A percentile compares a stretch with the other conserved stretches of the same genome.
These are phyloP conservation scores for Solanum rostratum DNA, from an alignment of 257 asterid species.

Conservation along the genomic window DNA sequence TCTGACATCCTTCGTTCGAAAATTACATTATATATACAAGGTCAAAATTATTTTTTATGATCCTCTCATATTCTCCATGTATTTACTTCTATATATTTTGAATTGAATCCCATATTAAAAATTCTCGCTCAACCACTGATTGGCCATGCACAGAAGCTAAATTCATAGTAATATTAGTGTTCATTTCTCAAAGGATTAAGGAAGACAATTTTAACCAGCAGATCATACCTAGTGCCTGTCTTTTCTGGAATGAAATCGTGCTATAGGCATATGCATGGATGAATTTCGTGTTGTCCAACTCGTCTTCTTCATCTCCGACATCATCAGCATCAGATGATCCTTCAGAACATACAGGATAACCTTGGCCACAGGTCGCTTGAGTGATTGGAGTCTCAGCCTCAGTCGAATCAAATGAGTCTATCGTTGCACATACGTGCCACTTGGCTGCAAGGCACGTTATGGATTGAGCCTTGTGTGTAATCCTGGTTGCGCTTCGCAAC, in stretches of 20 bases:
- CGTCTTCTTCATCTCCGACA: slow-evolving; percentile 20
- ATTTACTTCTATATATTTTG: neutral
- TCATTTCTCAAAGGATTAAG: neutral
- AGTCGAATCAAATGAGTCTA: slow-evolving; percentile 3
- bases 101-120: neutral
- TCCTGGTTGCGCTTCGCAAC: slow-evolving; percentile 11
- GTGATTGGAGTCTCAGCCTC: slow-evolving; percentile 4
- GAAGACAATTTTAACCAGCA: neutral
- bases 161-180: neutral
- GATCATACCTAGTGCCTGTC: slow-evolving; percentile 14
- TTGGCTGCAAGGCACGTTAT: slow-evolving; percentile 14
- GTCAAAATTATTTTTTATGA: neutral
- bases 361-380: neutral
- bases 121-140: too few species aligned
- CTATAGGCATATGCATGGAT: slow-evolving; percentile 5
- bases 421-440: slow-evolving; percentile 18
- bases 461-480: slow-evolving; percentile 17
- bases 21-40: neutral
- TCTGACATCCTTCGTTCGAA: neutral
- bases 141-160: neutral
- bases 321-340: slow-evolving; percentile 8
- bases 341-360: neutral
- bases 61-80: neutral
- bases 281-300: slow-evolving; percentile 8
- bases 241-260: slow-evolving; percentile 17